Percentiles rank a stretch among this genome's conserved stretches.
Evolutionary conservation across 768 basidiomycete species (phyloP).

Genomic region (Mycena venus): DNA sequence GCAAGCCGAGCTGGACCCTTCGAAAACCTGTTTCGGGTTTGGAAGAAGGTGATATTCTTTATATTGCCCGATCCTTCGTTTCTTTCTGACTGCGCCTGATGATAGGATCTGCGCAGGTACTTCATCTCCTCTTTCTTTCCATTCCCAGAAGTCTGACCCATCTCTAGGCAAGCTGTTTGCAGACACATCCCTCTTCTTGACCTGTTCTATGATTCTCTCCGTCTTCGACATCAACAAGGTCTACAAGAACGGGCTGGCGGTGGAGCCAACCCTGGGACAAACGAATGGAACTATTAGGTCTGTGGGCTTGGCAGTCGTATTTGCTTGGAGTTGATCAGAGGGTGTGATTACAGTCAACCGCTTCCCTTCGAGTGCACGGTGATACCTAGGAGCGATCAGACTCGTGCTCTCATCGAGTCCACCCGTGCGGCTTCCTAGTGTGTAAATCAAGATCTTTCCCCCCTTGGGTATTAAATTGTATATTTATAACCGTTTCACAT

Average conservation of each 20-base stretch:
- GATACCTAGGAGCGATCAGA: neutral
- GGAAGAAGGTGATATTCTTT: conserved; percentile 50
- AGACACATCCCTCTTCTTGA: conserved; percentile 39
- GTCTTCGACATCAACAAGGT: conserved; percentile 40
- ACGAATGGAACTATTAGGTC: conserved; percentile 53
- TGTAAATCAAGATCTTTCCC: too few species aligned
- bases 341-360: neutral
- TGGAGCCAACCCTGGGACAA: conserved; percentile 44
- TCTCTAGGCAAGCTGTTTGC: conserved; percentile 40
- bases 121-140: neutral
- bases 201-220: conserved; percentile 38
- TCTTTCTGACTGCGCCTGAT: neutral
- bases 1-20: conserved; percentile 48
- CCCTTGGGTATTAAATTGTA: too few species aligned
- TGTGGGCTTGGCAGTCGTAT: neutral
- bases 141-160: neutral
- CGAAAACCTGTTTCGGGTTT: conserved; percentile 59
- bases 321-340: neutral
- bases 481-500: too few species aligned
- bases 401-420: neutral
- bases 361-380: neutral
- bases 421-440: neutral
- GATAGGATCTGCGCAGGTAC: conserved; percentile 16
- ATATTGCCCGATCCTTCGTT: neutral
- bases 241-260: conserved; percentile 25